Evolutionary conservation across 495 filamentous ascomycete species (phyloP), one percentile per base, ranked within the genome.

Genomic region (Aspergillus sclerotioniger): DNA sequence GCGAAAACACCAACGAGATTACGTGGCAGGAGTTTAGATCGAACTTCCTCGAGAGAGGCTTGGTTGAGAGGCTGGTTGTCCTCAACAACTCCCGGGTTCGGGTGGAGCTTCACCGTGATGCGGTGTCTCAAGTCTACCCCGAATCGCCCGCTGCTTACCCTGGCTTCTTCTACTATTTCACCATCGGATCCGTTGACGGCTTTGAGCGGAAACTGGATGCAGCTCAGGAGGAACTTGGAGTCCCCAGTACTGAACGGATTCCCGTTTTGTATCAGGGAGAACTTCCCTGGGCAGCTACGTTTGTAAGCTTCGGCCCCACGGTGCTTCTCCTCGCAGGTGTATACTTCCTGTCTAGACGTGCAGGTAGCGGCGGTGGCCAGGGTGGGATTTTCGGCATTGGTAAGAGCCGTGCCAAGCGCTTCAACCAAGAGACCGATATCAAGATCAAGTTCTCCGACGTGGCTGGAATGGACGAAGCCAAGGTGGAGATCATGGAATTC

Each of bases 401-500:
- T 52, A 92, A 92, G 81, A 96, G 92, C 70, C 87, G 90, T 57
- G 94, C 94, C 35, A 98, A 96, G 77, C 87, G 87, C 56, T 98
- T 98, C 77, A 98, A 96, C 71, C 92, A 97, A 56, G 95, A 98
- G 76, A 88, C 90, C 3, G 90, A 95, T 60, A 82, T 98, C 77
- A 96, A 93, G 75, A 90, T 91, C 71, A 96, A 96, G 72, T 98
- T 98, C 71, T 81, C 91, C 53, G 94, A 98, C 71, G 94, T 98
- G 43, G 94, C 94, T 20, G 94, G 94, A 65, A 94, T 97, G 92
- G 94, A 98, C 71, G 94, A 98, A 75, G 94, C 94, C 31, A 98
- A 98, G 82, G 76, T 84, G 37, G 94, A 98, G 73, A 98, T 98
- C 63, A 98, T 98, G 93, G 94, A 98, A 72, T 98, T 98, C 55